Base-by-base conservation (phyloP, 2,329 filamentous ascomycete genomes). In the Myotisia sp. region DNA sequence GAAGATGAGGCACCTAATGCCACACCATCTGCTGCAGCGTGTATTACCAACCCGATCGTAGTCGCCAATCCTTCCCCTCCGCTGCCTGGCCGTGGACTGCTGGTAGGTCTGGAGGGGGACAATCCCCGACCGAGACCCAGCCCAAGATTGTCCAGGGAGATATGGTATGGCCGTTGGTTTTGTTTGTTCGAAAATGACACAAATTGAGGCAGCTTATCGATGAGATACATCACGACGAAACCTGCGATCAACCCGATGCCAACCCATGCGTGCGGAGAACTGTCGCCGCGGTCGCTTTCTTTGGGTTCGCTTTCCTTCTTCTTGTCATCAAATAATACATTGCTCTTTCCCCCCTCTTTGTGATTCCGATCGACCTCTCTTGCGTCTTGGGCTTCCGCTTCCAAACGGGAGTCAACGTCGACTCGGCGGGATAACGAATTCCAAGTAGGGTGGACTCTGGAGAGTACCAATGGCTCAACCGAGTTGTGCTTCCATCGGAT, bases 201-300 rank as follows among this genome's bases (percentile, higher is more conserved):
- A 52, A 85, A 79, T 26, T 75, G 74, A 5, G 85, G 84, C 6
- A 92, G 60, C 33, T 82, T 76, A 58, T 98, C 87, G 50, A 98
- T 79, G 14, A 98, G 70, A 52, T 93, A 95, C 90, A 98, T 98
- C 44, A 94, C 70, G 37, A 93, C 75, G 57, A 95, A 98, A 8
- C 90, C 90, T 10, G 82, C 63, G 36, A 92, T 74, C 33, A 98
- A 65, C 2, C 86, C 83, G 35, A 95, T 67, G 4, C 90, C 90
- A 38, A 98, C 80, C 59, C 82, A 90, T 66, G 55, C 85, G 71
- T 64, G 74, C 2, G 74, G 73, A 14, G 56, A 63, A 43, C 52
- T 54, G n/a, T 68, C 63, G n/a, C 68, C 63, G 33, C 62, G 53
- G 12, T 61, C 50, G 19, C 63, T 52, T 3, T 55, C 44, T 33